phyloP scores from a whole-genome alignment of 305 asterid genomes.

The Fraxinus ornus region DNA sequence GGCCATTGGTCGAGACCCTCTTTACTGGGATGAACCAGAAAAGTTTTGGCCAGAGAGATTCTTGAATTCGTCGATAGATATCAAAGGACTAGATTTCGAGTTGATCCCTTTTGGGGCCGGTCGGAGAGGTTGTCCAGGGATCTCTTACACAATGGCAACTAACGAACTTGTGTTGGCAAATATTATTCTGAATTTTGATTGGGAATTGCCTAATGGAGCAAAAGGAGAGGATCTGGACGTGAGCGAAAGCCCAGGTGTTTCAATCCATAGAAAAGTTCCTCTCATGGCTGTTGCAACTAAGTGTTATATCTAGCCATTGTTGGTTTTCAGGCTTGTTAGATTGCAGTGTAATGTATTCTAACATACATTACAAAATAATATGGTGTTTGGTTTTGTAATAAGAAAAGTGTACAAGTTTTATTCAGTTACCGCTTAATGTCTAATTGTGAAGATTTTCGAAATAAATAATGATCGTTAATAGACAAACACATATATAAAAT shows the following conservation, averaged over 20 bases:
- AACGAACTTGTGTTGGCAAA: slow-evolving; percentile 13
- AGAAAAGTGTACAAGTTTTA: neutral
- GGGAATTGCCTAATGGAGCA: slow-evolving; percentile 22
- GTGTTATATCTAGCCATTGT: neutral
- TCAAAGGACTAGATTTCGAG: neutral
- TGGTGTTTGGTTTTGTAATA: neutral
- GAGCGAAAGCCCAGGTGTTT: slow-evolving; percentile 16
- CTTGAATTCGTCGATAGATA: neutral
- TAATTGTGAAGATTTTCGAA: neutral
- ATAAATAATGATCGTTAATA: neutral
- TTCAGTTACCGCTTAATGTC: neutral
- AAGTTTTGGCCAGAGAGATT: neutral
- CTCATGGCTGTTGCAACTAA: slow-evolving; percentile 13
- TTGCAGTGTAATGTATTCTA: neutral
- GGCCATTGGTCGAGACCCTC: neutral
- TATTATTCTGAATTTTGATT: slow-evolving; percentile 22
- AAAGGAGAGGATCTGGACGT: neutral
- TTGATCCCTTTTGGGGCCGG: slow-evolving; percentile 1
- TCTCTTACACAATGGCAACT: neutral
- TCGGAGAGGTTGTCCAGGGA: neutral
- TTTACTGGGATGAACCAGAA: neutral
- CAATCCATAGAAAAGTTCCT: slow-evolving; percentile 18
- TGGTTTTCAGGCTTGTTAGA: neutral
- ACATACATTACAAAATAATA: no score
- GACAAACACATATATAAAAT: no score